Evolutionary conservation across 2,329 filamentous ascomycete genomes (phyloP), one percentile per base, ranked within the genome.

Genomic region (Geosmithia morbida): DNA sequence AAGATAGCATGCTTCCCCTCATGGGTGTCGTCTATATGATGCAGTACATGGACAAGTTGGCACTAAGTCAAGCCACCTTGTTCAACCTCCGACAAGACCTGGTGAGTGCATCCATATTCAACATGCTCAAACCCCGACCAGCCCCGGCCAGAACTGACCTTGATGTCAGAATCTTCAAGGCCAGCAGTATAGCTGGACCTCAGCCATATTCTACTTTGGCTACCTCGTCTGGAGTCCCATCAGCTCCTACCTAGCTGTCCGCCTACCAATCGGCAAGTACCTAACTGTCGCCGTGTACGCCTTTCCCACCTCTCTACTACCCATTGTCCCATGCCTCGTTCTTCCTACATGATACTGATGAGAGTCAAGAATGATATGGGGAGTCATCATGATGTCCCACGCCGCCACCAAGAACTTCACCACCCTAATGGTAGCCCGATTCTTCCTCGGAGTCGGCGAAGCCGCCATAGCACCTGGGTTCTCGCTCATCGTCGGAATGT

Each of bases 161-260:
- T 4, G 22, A 8, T 19, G 7, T 2, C 18, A 18, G 46, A 52
- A 60, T 13, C 57, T 76, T 19, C 61, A 64, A 7, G 71, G 71
- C 4, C 61, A 69, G 41, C 63, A 78, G 44, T 76, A 75, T 50
- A 68, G 68, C 7, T 76, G 72, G 70, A 60, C 71, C 0, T 61
- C 61, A 7, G 67, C 57, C 41, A 68, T 75, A 56, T 74, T 73
- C 51, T 75, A 74, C 55, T 68, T 74, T 53, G 71, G 70, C 0
- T 74, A 74, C 47, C 56, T 76, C 6, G 22, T 58, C 13, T 42
- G 41, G 41, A 42, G 41, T 18, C 41, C 41, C 16, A 42, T 42
- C 6, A 42, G 41, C 41, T 42, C 41, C 10, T 42, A 42, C 41
- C 20, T 42, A 42, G 41, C 41, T 22, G 41, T 42, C 13, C 41